Evolutionary conservation across 768 basidiomycete species (phyloP).

Genomic region (Exsudoporus frostii): DNA sequence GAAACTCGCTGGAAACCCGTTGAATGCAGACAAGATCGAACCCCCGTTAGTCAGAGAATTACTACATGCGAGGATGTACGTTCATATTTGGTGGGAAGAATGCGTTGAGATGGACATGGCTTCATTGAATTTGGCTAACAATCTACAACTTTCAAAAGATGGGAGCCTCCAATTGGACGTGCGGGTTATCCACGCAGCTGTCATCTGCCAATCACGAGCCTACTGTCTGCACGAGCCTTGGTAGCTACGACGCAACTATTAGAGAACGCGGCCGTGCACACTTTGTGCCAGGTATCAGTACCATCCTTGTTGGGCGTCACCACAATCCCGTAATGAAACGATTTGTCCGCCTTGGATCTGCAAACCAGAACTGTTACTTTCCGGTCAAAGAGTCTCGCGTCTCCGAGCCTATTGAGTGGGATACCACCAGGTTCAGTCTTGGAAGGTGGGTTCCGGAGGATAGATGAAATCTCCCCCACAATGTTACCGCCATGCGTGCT

Average conservation of each 20-base stretch:
- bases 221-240: neutral
- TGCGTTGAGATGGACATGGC: no score
- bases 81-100: no score
- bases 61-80: no score
- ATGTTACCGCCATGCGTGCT: neutral
- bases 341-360: conserved; percentile 5
- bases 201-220: conserved; percentile 5
- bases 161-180: neutral
- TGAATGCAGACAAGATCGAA: no score
- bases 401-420: conserved; percentile 8
- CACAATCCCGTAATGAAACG: conserved; percentile 9
- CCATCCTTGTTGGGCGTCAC: conserved; percentile 1
- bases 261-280: conserved; percentile 10
- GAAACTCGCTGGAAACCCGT: no score
- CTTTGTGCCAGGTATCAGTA: conserved; percentile 1
- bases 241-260: neutral
- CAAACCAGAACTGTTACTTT: conserved; percentile 2
- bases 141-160: neutral
- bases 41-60: no score
- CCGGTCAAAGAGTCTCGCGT: conserved; percentile 3
- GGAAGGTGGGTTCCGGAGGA: neutral
- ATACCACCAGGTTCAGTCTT: neutral
- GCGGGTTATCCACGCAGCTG: no score
- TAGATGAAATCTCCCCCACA: neutral
- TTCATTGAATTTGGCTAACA: neutral